Evolutionary conservation across 2,329 filamentous ascomycete genomes (phyloP), one percentile per base, ranked within the genome.

Genomic region (Oidium heveae): DNA sequence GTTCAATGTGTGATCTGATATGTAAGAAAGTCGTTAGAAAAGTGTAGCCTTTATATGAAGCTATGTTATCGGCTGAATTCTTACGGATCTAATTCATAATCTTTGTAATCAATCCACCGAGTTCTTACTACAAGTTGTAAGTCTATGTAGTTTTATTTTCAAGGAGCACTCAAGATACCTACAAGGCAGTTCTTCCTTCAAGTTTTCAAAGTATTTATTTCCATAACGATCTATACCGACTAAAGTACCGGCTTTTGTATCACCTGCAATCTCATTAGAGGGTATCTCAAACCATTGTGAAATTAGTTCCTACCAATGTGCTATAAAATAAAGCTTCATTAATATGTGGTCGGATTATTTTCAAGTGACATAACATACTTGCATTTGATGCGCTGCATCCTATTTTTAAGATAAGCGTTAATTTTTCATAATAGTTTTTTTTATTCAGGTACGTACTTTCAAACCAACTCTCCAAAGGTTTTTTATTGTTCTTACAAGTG

Each of bases 151-250:
- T 20, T 39, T 8, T 22, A 56, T 16, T 2, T n/a, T n/a, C n/a
- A n/a, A n/a, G n/a, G n/a, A n/a, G n/a, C n/a, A n/a, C 7, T 28
- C 24, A 28, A 28, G 24, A 28, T 28, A 13, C 82, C 67, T 74
- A 94, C 86, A 74, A 56, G 91, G 91, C 57, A 98, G 75, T 69
- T 98, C 91, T 67, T 96, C 87, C 58, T 73, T 71, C 65, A 79
- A 70, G 74, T 98, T 95, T 76, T 98, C 91, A 68, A 79, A 98
- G 76, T 76, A 98, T 73, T 94, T 96, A 79, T 98, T 98, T 69
- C 91, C 93, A 67, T 81, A 93, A 68, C 80, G 79, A 73, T 98
- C 91, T 65, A 72, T 77, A 63, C 82, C 91, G 61, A 98, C 78
- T 61, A 94, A 74, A 46, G 77, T 80, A 65, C 91, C 93, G 66